Percentiles rank a stretch among this genome's conserved stretches.
Evolutionary conservation across 2,329 filamentous ascomycete genomes (phyloP).

Genomic region (Colletotrichum cordylinicola): DNA sequence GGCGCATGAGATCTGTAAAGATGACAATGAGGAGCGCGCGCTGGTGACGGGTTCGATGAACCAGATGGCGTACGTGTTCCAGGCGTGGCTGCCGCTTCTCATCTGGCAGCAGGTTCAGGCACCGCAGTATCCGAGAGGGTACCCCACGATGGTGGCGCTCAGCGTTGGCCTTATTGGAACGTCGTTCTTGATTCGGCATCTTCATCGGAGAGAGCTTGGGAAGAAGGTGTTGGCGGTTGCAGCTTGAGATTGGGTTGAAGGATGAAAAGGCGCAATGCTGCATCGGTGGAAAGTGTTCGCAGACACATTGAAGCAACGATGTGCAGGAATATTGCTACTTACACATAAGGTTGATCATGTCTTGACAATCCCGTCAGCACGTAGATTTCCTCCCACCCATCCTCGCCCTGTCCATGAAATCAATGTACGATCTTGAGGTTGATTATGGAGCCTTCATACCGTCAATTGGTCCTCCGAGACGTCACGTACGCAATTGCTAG

Average conservation of each 20-base stretch:
- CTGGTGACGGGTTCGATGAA: constrained; percentile 72
- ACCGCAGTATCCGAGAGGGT: constrained; percentile 66
- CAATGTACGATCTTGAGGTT: no score
- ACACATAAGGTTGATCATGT: no score
- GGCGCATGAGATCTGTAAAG: constrained; percentile 55
- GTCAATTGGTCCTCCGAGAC: no score
- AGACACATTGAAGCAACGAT: no score
- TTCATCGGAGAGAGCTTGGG: constrained; percentile 48
- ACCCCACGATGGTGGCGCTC: constrained; percentile 58
- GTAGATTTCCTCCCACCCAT: no score
- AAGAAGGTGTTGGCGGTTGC: neutral
- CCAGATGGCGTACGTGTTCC: constrained; percentile 71
- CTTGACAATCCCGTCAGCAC: no score
- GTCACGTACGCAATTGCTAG: no score
- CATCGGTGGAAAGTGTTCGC: no score
- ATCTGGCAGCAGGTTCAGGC: constrained; percentile 71
- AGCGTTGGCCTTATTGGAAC: constrained; percentile 54
- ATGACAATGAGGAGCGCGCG: constrained; percentile 68
- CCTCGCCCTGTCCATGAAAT: no score
- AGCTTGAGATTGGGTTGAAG: neutral
- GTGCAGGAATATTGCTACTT: no score
- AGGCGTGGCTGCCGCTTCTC: constrained; percentile 72
- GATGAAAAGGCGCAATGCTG: no score
- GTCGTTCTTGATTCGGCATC: constrained; percentile 50
- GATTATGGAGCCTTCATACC: no score